A percentile compares a stretch with the other conserved stretches of the same genome.
Evolutionary conservation across 805 yeast genomes (phyloP).

Genomic region (Candida gorgasii): DNA sequence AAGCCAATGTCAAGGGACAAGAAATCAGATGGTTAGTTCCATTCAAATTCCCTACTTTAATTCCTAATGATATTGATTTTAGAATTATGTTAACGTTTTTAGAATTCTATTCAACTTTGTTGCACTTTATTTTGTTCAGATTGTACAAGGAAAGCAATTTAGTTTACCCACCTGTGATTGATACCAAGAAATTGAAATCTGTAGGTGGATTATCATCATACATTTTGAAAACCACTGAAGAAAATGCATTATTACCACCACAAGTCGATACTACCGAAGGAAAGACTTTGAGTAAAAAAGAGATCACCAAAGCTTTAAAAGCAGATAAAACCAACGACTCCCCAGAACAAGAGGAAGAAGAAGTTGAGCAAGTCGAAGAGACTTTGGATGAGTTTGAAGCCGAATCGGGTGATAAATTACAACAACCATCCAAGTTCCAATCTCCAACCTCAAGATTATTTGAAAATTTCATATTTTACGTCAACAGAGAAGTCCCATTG

Average conservation of each 20-base stretch:
- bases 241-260: slow-evolving; percentile 39
- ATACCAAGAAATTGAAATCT: slow-evolving; percentile 70
- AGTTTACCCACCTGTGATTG: slow-evolving; percentile 88
- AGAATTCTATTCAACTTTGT: slow-evolving; percentile 90
- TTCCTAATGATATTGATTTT: slow-evolving; percentile 93
- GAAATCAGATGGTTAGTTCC: slow-evolving; percentile 96
- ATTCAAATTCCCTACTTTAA: slow-evolving; percentile 92
- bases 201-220: slow-evolving; percentile 88
- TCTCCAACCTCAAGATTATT: slow-evolving; percentile 68
- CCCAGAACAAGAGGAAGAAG: slow-evolving; percentile 19
- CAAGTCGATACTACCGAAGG: slow-evolving; percentile 27
- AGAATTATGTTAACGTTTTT: slow-evolving; percentile 95
- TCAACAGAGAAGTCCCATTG: slow-evolving; percentile 94
- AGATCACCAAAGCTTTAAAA: slow-evolving; percentile 51
- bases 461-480: slow-evolving; percentile 72
- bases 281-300: slow-evolving; percentile 39
- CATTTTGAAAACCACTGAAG: slow-evolving; percentile 60
- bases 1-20: slow-evolving; percentile 87
- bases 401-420: slow-evolving; percentile 66
- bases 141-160: slow-evolving; percentile 83
- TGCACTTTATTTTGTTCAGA: slow-evolving; percentile 84
- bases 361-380: slow-evolving; percentile 21
- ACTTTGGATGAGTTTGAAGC: slow-evolving; percentile 70
- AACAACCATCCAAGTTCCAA: slow-evolving; percentile 59
- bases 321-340: slow-evolving; percentile 50